Evolutionary conservation across 2,329 filamentous ascomycete genomes (phyloP).

Genomic region (Fusarium secorum): DNA sequence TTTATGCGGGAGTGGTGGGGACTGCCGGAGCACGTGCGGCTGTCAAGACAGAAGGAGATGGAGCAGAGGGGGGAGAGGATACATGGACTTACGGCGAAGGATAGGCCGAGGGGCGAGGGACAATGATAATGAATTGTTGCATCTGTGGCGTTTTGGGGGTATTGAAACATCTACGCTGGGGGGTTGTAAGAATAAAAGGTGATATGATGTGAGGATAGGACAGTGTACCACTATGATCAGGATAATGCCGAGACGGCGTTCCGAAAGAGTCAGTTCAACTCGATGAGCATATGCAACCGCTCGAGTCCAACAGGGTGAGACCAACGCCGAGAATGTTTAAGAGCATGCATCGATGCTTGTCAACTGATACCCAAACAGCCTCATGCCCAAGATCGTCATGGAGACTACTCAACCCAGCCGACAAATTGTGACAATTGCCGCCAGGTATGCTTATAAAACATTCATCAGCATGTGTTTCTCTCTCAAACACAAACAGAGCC

Average conservation of each 20-base stretch:
- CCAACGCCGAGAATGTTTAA: background rate
- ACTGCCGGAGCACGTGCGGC: slow-evolving; percentile 63
- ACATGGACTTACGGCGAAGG: slow-evolving; percentile 58
- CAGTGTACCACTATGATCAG: background rate
- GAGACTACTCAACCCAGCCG: slow-evolving; percentile 1
- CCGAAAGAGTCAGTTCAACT: background rate
- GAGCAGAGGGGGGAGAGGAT: slow-evolving; percentile 60
- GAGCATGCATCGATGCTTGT: slow-evolving; percentile 9
- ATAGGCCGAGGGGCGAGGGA: slow-evolving; percentile 30
- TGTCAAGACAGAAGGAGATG: slow-evolving; percentile 59
- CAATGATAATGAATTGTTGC: slow-evolving; percentile 23
- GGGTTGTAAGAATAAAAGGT: slow-evolving; percentile 30
- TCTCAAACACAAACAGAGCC: background rate
- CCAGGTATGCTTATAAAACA: slow-evolving; percentile 6
- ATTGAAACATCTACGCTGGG: slow-evolving; percentile 36
- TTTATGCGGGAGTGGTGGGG: slow-evolving; percentile 75
- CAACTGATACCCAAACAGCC: slow-evolving; percentile 5
- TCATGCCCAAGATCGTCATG: slow-evolving; percentile 1
- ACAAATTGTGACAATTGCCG: slow-evolving; percentile 16
- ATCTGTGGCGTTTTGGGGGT: slow-evolving; percentile 37
- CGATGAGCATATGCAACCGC: background rate
- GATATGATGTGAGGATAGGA: background rate
- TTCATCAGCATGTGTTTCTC: background rate
- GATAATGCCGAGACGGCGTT: background rate
- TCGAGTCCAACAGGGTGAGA: background rate